These are phyloP conservation scores for Quercus phellos DNA, from an alignment of 331 rosid species.

Conservation along the genomic window DNA sequence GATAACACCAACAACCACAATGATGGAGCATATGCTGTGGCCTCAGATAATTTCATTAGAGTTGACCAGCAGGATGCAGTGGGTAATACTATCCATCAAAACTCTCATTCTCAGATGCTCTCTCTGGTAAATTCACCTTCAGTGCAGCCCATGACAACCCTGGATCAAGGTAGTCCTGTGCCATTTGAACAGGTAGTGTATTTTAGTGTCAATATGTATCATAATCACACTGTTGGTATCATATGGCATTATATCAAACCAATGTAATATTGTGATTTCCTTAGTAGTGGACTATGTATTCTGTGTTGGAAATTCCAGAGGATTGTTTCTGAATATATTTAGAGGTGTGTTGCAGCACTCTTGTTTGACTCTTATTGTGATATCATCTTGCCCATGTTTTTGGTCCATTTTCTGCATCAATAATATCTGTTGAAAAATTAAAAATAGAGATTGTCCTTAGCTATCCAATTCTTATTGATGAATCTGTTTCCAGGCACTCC, in stretches of 20 bases:
- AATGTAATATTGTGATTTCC: background rate
- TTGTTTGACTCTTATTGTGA: background rate
- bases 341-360: background rate
- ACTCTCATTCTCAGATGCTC: conserved; percentile 24
- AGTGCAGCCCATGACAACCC: conserved; percentile 19
- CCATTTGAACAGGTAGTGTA: conserved; percentile 32
- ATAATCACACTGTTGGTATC: background rate
- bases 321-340: background rate
- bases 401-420: background rate
- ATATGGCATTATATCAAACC: background rate
- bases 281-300: background rate
- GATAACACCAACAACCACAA: conserved; percentile 12
- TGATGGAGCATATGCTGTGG: conserved; percentile 4
- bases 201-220: background rate
- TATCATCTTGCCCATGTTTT: background rate
- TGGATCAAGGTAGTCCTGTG: conserved; percentile 7
- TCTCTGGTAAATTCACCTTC: conserved; percentile 20
- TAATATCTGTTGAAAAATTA: background rate
- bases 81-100: conserved; percentile 20
- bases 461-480: background rate
- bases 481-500: conserved; percentile 20
- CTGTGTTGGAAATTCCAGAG: background rate
- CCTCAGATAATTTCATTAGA: conserved; percentile 25
- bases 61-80: conserved; percentile 37
- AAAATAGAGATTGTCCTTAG: background rate